These are phyloP conservation scores for Ammopiptanthus mongolicus DNA, from an alignment of 306 rosid genomes.

Conservation along the genomic window DNA sequence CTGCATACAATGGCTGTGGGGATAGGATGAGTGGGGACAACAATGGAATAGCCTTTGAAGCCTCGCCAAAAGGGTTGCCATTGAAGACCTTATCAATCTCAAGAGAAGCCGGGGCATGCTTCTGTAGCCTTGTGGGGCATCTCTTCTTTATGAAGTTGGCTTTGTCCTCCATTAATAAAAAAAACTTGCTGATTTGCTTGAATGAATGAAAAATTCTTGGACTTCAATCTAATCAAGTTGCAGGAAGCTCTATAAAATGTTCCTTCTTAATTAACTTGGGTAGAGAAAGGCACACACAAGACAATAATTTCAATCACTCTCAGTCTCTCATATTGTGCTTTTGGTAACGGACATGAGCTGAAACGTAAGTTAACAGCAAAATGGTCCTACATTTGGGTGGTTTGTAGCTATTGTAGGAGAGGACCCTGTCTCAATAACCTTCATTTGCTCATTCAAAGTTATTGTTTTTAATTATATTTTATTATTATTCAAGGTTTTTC, in stretches of 20 bases:
- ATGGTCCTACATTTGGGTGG: constrained; percentile 17
- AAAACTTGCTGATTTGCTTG: not conserved
- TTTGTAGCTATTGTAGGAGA: constrained; percentile 31
- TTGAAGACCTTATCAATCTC: constrained; percentile 33
- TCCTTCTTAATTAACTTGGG: not conserved
- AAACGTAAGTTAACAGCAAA: not conserved
- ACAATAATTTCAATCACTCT: not conserved
- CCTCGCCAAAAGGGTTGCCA: constrained; percentile 20
- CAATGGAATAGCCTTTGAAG: constrained; percentile 61
- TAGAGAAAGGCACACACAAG: not conserved
- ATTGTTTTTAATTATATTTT: not conserved
- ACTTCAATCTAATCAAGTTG: not conserved
- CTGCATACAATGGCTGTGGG: constrained; percentile 36
- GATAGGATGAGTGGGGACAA: constrained; percentile 58
- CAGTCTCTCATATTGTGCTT: not conserved
- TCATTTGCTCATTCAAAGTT: not conserved
- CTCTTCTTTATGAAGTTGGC: not conserved
- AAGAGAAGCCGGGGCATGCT: constrained; percentile 58
- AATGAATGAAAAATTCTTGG: not conserved
- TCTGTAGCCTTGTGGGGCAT: constrained; percentile 56
- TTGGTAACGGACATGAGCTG: not conserved
- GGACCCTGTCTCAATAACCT: not conserved
- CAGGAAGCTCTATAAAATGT: not conserved
- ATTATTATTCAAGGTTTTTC: not conserved
- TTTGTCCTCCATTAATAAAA: constrained; percentile 29